Percentiles rank a stretch among this genome's conserved stretches.
Evolutionary conservation across 2,329 filamentous ascomycete species (phyloP).

Genomic region (Claviceps digitariae): DNA sequence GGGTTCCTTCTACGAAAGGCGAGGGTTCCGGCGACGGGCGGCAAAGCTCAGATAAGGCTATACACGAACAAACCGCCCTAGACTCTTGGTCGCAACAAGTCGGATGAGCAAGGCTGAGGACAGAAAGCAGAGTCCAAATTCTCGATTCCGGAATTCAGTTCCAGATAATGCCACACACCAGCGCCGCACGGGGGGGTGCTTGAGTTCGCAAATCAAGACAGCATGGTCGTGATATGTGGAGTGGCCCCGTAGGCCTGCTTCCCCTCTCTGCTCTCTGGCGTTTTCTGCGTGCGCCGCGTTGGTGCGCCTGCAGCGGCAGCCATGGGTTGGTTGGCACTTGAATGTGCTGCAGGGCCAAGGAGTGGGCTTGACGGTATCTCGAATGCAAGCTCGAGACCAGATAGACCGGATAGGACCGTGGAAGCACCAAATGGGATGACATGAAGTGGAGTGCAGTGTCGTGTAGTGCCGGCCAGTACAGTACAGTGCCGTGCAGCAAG

Average conservation of each 20-base stretch:
- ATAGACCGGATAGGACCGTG: neutral
- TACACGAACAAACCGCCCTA: neutral
- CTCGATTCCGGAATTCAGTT: neutral
- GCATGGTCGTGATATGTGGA: slow-evolving; percentile 4
- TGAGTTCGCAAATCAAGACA: neutral
- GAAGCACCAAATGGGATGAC: neutral
- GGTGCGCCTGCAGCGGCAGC: slow-evolving; percentile 2
- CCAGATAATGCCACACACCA: neutral
- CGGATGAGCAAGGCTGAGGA: neutral
- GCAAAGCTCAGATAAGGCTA: slow-evolving; percentile 2
- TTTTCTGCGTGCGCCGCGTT: slow-evolving; percentile 4
- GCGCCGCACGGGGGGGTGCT: neutral
- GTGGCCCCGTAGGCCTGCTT: slow-evolving; percentile 3
- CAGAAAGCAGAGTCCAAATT: neutral
- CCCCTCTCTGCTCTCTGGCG: slow-evolving; percentile 6
- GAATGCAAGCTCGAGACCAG: neutral
- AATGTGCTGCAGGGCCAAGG: slow-evolving; percentile 7
- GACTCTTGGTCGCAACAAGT: neutral
- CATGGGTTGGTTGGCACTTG: slow-evolving; percentile 6
- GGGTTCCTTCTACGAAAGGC: slow-evolving; percentile 5
- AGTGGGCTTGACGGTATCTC: slow-evolving; percentile 9
- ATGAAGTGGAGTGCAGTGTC: slow-evolving; percentile 4
- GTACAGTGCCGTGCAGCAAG: neutral
- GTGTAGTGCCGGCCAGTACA: neutral
- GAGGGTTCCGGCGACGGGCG: slow-evolving; percentile 2